A percentile compares a stretch with the other conserved stretches of the same genome.
These are phyloP conservation scores for Fusarium xylarioides DNA, from an alignment of 2,329 filamentous ascomycete genomes.

Conservation along the genomic window DNA sequence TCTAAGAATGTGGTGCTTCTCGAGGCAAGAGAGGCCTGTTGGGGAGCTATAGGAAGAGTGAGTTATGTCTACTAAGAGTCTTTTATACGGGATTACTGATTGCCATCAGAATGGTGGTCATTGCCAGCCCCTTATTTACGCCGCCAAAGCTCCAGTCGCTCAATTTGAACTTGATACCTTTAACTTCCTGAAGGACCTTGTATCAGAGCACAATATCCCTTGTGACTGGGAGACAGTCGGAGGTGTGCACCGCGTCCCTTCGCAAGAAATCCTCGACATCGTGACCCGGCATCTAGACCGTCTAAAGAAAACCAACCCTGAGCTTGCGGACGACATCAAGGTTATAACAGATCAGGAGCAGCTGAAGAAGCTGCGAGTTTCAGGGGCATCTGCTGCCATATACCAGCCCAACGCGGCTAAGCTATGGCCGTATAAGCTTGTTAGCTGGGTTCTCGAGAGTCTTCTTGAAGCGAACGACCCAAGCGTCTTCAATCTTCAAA, in stretches of 20 bases:
- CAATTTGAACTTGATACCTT: conserved; percentile 79
- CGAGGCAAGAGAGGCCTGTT: conserved; percentile 82
- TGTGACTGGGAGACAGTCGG: conserved; percentile 75
- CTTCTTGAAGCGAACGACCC: conserved; percentile 55
- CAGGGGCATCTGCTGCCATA: conserved; percentile 69
- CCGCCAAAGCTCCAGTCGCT: conserved; percentile 66
- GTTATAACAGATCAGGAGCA: conserved; percentile 51
- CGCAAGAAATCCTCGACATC: conserved; percentile 61
- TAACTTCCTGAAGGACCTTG: conserved; percentile 64
- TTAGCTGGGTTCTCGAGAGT: conserved; percentile 73
- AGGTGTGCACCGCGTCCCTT: conserved; percentile 72
- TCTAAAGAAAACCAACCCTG: conserved; percentile 62
- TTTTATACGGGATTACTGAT: background rate
- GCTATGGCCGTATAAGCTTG: conserved; percentile 86
- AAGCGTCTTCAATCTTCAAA: conserved; percentile 74
- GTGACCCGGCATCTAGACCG: conserved; percentile 60
- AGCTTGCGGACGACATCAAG: conserved; percentile 60
- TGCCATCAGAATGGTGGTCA: conserved; percentile 70
- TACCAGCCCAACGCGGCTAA: conserved; percentile 72
- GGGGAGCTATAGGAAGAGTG: conserved; percentile 83
- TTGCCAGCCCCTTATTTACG: conserved; percentile 77
- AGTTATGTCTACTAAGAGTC: conserved; percentile 45
- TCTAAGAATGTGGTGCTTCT: conserved; percentile 71
- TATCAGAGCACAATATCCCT: conserved; percentile 65
- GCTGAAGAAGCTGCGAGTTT: conserved; percentile 64